Base-by-base conservation (phyloP, 2,329 filamentous ascomycete genomes). In the Fusarium sp. region DNA sequence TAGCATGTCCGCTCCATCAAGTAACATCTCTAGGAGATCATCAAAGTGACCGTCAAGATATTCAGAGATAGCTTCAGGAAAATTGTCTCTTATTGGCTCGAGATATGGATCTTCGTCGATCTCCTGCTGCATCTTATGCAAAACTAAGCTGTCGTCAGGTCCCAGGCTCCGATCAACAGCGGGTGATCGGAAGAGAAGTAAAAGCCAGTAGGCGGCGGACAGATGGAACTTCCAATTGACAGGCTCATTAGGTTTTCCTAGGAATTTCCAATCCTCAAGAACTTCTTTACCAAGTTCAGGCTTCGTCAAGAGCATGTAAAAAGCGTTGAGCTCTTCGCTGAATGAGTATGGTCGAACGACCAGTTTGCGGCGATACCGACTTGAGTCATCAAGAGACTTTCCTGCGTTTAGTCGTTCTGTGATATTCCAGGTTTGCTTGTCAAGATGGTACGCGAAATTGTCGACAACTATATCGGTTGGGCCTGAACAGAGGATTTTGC, bases 151-250 rank as follows among this genome's bases (percentile, higher is more conserved):
- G 11, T 74, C 71, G 1, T 71, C 61, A 0, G 20, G 3, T 20
- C 33, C 48, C 6, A 57, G 63, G 5, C 2, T 3, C 1, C 44
- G 62, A 8, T 20, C 9, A 5, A 71, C 13, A 8, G 18, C 18
- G 11, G 59, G 45, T 10, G 53, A 73, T 2, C 44, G n/a, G 0
- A 74, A 35, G 7, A 73, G 13, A 5, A 66, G 37, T 0, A 73
- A 8, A 8, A 71, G 40, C 73, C 71, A 75, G 42, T 60, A 74
- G 8, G 63, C 14, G 3, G 42, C 27, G 2, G 73, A 73, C 1
- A 71, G 12, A 3, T 69, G 37, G 4, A 71, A 7, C 23, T 40
- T 67, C 73, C 71, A 74, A 53, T 9, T 1, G 12, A 4, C 10
- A 9, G 30, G 3, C 14, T 4, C 9, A 7, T 20, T 33, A n/a